These are phyloP conservation scores for Ulvella scutata DNA, from an alignment of 139 green algal genomes.

Conservation along the genomic window DNA sequence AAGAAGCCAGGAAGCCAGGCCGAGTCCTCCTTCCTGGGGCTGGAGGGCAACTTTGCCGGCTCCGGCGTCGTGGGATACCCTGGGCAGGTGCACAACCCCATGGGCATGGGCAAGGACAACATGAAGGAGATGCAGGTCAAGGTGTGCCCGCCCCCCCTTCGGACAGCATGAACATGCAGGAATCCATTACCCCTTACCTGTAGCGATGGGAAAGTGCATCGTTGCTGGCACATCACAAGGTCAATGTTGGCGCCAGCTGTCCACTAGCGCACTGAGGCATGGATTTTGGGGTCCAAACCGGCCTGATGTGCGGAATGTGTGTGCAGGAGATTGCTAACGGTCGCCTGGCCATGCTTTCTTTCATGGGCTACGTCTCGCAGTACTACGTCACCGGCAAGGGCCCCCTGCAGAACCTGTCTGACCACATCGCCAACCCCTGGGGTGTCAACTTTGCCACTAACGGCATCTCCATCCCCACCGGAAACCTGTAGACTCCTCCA, in stretches of 20 bases:
- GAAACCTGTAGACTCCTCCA: too few species aligned
- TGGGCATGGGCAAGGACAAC: conserved; percentile 40
- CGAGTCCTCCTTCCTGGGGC: conserved; percentile 48
- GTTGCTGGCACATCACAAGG: too few species aligned
- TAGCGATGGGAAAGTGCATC: too few species aligned
- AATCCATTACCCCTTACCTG: too few species aligned
- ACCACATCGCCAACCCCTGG: conserved; percentile 43
- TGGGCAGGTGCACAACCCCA: conserved; percentile 61
- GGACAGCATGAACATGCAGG: too few species aligned
- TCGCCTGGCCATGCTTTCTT: conserved; percentile 38
- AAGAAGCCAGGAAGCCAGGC: conserved; percentile 58
- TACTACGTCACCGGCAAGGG: conserved; percentile 50
- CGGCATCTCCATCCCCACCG: conserved; percentile 26
- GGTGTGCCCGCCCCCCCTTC: background rate
- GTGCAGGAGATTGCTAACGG: conserved; percentile 77
- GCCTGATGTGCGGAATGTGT: too few species aligned
- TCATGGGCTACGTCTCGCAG: conserved; percentile 47
- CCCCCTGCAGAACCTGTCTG: conserved; percentile 46
- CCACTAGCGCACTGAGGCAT: too few species aligned
- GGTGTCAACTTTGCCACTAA: conserved; percentile 44
- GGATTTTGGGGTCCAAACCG: too few species aligned
- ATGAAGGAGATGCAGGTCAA: background rate
- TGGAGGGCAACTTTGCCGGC: conserved; percentile 47
- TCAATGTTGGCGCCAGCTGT: too few species aligned
- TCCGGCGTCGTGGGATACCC: conserved; percentile 44